Evolutionary conservation across 768 basidiomycete genomes (phyloP), one percentile per base, ranked within the genome.

Genomic region (Amyloporia xantha): DNA sequence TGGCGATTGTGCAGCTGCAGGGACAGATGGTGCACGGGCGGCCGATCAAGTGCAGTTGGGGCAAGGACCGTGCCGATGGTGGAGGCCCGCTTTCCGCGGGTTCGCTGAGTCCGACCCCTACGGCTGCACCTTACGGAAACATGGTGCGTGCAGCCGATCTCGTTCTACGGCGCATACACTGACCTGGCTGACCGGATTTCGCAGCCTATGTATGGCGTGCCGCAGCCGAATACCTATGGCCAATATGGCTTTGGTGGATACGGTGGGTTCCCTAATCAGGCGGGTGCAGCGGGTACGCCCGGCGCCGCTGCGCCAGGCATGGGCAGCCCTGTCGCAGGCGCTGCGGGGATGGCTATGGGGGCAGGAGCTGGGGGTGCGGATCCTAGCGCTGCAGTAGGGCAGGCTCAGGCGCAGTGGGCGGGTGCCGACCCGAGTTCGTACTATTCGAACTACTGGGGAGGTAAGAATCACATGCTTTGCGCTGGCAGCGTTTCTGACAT

Each of bases 41-140:
- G 33, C 92, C 94, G 6, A 91, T 98, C 75, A 98, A 97, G 71
- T 95, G 91, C 68, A 92, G 91, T 60, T 99, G 96, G 96, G 96
- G 96, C 49, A 98, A 97, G 68, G 95, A 97, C 65, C 78, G 91
- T 53, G 85, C 82, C 20, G 85, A 87, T 63, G 86, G 81, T 27
- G 78, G 76, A 21, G 70, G 73, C 47, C 72, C 78, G 21, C 75
- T 78, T 48, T 66, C 69, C 15, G 64, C 64, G 20, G 61, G 57
- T 48, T 71, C 78, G 30, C 65, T 86, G 58, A 84, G 82, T 57
- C 85, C 86, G 26, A 71, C 66, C 28, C 77, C 83, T 41, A 67
- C 72, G 5, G 63, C 75, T 1, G 64, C 83, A 38, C 82, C 86
- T 13, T 91, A 91, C 63, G 86, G 79, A 52, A 84, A 81, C 61